Conservation (phyloP, 345 rosid species). For the Linum usitatissimum region DNA sequence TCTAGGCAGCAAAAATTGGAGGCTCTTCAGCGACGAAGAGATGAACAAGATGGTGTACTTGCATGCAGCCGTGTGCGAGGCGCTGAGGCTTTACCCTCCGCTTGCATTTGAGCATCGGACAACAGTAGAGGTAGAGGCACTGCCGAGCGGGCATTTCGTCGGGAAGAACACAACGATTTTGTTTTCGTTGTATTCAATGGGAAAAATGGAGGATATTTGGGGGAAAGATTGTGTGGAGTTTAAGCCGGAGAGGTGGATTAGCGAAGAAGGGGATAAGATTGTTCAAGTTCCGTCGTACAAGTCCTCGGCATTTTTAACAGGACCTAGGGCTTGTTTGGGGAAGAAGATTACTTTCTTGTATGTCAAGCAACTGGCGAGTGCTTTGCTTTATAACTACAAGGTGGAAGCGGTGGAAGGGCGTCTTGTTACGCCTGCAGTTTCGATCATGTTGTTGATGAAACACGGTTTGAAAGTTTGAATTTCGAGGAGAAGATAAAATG, state of each 20-base stretch:
- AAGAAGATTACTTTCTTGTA: conserved; percentile 11
- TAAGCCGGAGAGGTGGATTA: conserved; percentile 17
- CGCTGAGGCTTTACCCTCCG: conserved; percentile 13
- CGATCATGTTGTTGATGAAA: conserved; percentile 11
- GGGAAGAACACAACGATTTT: not conserved
- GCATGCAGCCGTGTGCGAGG: conserved; percentile 12
- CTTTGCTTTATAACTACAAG: conserved; percentile 8
- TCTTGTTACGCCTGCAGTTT: not conserved
- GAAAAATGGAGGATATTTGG: conserved; percentile 16
- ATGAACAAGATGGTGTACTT: conserved; percentile 9
- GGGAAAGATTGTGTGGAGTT: conserved; percentile 15
- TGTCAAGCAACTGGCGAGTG: conserved; percentile 9
- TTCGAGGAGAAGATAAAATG: not conserved
- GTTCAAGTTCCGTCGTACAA: conserved; percentile 7
- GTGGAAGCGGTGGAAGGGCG: conserved; percentile 8
- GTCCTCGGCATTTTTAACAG: conserved; percentile 10
- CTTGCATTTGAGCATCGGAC: conserved; percentile 5
- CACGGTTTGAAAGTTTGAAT: conserved; percentile 13
- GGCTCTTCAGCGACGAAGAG: not conserved
- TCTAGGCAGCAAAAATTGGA: not conserved
- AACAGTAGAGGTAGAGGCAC: conserved; percentile 1
- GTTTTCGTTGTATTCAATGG: conserved; percentile 6
- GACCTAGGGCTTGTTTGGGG: conserved; percentile 16
- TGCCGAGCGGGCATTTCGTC: conserved; percentile 10
- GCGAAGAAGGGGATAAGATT: not conserved